phyloP scores from a whole-genome alignment of 2,329 filamentous ascomycete genomes.

The Zarea fungicola region DNA sequence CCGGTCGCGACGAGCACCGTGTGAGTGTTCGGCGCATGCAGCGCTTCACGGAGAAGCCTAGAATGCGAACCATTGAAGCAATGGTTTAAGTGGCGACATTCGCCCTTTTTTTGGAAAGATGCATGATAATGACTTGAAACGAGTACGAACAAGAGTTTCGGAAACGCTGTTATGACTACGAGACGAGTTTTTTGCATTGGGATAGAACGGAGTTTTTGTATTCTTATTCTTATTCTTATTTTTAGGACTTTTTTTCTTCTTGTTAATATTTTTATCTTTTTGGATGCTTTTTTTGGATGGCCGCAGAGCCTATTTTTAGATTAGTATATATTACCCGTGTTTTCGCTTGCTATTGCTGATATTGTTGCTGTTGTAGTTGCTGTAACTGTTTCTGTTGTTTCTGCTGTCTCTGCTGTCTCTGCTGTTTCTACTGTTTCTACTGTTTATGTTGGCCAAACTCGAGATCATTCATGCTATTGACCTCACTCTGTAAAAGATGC shows the following conservation, averaged over 20 bases:
- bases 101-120: background rate
- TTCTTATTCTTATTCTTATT: too few species aligned
- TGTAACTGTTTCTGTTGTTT: too few species aligned
- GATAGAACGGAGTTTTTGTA: too few species aligned
- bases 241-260: too few species aligned
- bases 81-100: constrained; percentile 20
- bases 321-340: too few species aligned
- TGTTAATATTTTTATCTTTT: too few species aligned
- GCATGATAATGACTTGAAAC: background rate
- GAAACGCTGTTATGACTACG: background rate
- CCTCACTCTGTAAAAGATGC: background rate
- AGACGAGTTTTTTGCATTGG: background rate
- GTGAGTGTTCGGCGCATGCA: constrained; percentile 41
- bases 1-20: constrained; percentile 35
- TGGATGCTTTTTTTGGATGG: too few species aligned
- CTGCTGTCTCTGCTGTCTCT: too few species aligned
- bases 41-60: constrained; percentile 39
- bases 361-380: too few species aligned
- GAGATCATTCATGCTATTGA: background rate
- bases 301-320: too few species aligned
- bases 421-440: too few species aligned
- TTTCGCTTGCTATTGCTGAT: too few species aligned
- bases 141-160: background rate
- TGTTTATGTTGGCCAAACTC: background rate
- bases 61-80: constrained; percentile 19